Base-by-base conservation (phyloP, 2,329 filamentous ascomycete genomes). In the Alternaria gansuensis region DNA sequence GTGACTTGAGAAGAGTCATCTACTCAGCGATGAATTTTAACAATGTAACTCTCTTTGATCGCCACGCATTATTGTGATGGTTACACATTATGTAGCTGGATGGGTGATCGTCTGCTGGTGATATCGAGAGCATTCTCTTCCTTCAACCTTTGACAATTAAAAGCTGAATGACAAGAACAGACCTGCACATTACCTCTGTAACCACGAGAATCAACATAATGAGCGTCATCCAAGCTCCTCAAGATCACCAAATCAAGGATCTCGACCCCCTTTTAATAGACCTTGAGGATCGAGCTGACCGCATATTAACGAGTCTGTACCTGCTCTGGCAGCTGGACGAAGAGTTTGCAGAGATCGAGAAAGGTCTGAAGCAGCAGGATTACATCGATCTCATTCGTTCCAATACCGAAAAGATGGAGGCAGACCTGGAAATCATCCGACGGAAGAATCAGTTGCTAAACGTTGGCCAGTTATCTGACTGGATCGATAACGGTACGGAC, bases 281-380 rank as follows among this genome's bases (percentile, higher is more conserved):
- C 36, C 51, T 63, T 21, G 43, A 54, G 9, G 21, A 41, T 24
- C 54, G 52, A 34, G 46, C 46, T 7, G 46, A 57, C 23, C 51
- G 46, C 5, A 24, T 60, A 14, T 29, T 57, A 4, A 51, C 48
- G 28, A 55, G 45, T 11, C 40, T 60, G 17, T 48, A 40, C 34
- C 40, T 63, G 14, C 21, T 63, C 21, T 37, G 46, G 36, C 46
- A 52, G 17, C n/a, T 57, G 34, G 39, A 54, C 13, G 11, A 45
- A 0, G 44, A 33, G 24, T 55, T 41, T 36, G 2, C 48, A 8
- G 37, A 23, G 1, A 40, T 43, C 3, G 17, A 40, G 6, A 26
- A 51, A 17, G 5, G 3, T 3, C n/a, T 9, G 3, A 9, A 51
- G 23, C 46, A 44, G 26, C 44, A 45, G 37, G 51, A 63, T 5